These are phyloP conservation scores for Peronospora farinosa DNA, from an alignment of 352 stramenopile species.

Conservation along the genomic window DNA sequence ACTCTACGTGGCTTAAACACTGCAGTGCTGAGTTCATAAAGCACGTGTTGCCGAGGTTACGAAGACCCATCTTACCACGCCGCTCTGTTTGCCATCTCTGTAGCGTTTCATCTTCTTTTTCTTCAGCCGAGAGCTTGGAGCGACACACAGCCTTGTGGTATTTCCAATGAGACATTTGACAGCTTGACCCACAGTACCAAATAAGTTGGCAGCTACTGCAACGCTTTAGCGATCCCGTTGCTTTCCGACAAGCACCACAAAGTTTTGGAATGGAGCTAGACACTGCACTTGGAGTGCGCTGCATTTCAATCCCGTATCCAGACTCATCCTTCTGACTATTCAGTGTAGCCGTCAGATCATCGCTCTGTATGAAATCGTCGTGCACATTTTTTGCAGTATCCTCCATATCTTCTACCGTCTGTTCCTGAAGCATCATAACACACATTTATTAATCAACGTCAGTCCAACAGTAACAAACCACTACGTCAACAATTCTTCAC, in stretches of 20 bases:
- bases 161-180: conserved; percentile 77
- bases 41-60: conserved; percentile 75
- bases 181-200: conserved; percentile 70
- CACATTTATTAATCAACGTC: conserved; percentile 3
- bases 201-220: conserved; percentile 70
- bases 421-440: conserved; percentile 27
- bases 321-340: conserved; percentile 20
- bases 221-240: conserved; percentile 45
- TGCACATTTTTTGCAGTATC: conserved; percentile 11
- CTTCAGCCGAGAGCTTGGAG: conserved; percentile 26
- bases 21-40: conserved; percentile 81
- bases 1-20: conserved; percentile 90
- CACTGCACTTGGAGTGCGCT: conserved; percentile 24
- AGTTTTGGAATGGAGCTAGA: conserved; percentile 40
- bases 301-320: conserved; percentile 19
- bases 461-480: not conserved
- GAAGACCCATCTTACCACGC: conserved; percentile 70
- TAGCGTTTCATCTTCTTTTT: conserved; percentile 42
- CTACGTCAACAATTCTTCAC: not conserved
- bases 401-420: conserved; percentile 25
- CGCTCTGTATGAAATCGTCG: conserved; percentile 4
- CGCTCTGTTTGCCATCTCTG: conserved; percentile 44
- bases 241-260: conserved; percentile 57
- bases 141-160: conserved; percentile 67
- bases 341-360: conserved; percentile 3